A percentile compares a stretch with the other conserved stretches of the same genome.
Conservation (phyloP, 1,284 basidiomycete genomes). For the Vanrija sp. region DNA sequence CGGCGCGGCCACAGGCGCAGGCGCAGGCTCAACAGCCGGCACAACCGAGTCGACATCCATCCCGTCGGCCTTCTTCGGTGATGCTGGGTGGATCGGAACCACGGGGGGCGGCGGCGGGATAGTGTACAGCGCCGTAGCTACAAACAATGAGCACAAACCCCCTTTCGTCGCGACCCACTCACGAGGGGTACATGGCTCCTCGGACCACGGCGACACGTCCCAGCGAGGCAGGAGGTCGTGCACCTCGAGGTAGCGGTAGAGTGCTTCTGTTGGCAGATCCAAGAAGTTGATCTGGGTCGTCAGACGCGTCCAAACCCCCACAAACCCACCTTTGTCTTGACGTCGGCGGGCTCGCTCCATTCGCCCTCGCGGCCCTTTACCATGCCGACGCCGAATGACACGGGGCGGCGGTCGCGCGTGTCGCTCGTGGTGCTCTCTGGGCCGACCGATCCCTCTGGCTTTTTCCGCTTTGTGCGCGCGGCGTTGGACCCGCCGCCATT, state of each 20-base stretch:
- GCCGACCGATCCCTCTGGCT: slow-evolving; percentile 26
- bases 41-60: neutral
- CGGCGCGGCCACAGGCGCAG: neutral
- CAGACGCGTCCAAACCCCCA: neutral
- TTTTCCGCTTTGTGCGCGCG: slow-evolving; percentile 33
- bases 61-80: slow-evolving; percentile 4
- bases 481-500: neutral
- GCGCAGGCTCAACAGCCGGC: too few relatives aligned
- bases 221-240: slow-evolving; percentile 43
- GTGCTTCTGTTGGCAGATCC: slow-evolving; percentile 37
- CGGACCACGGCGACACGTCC: slow-evolving; percentile 44
- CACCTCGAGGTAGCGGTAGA: slow-evolving; percentile 41
- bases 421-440: slow-evolving; percentile 10
- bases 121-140: slow-evolving; percentile 37
- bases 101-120: slow-evolving; percentile 22
- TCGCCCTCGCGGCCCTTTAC: slow-evolving; percentile 37
- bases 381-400: slow-evolving; percentile 21
- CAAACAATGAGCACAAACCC: neutral
- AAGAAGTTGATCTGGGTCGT: slow-evolving; percentile 41
- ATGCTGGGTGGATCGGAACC: slow-evolving; percentile 11
- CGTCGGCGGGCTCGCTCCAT: slow-evolving; percentile 34
- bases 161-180: slow-evolving; percentile 4
- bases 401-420: neutral
- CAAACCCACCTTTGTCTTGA: slow-evolving; percentile 38
- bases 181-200: slow-evolving; percentile 43